Evolutionary conservation across 768 basidiomycete species (phyloP), one percentile per base, ranked within the genome.

Genomic region (Strobilomyces echinocephalus): DNA sequence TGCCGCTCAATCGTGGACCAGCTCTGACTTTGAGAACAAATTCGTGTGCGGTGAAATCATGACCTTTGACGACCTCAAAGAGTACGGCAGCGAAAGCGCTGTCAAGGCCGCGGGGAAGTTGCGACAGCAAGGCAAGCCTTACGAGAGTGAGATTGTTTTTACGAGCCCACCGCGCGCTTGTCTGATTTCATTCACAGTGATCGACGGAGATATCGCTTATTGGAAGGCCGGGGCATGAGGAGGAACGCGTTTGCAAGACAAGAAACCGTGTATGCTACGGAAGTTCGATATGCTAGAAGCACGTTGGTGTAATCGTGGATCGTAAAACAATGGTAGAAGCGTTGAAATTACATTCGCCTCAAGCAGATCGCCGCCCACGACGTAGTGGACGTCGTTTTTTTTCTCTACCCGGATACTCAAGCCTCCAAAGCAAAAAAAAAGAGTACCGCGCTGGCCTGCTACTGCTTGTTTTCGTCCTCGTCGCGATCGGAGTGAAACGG

Each of bases 31-130:
- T 67, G 93, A 97, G 76, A 91, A 95, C 72, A 95, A 97, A 73
- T 97, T 97, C 62, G 88, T 97, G 21, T 97, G 93, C 58, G 94
- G 93, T 70, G 95, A 97, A 73, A 95, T 98, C 68, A 95, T 97
- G 93, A 66, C 83, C 1, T 97, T 85, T 63, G 83, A 85, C 0
- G 97, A 97, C 71, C 76, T 99, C 55, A 87, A 87, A 64, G 93
- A 97, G 70, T 76, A 94, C 61, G 95, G 94, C 11, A 88, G 87
- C 56, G 97, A 99, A 75, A 58, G 81, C 8, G 84, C 88, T 16
- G 95, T 97, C 65, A 98, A 98, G 73, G 91, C 94, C 21, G 91
- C 89, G 16, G 95, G 95, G 31, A 97, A 95, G 74, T 79, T 94
- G 51, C 77, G 91, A 66, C 95, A 98, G 66, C 94, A 97, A 69